Percentiles rank a stretch among this genome's conserved stretches.
Conservation (phyloP, 2,329 filamentous ascomycete genomes). For the Huntiella bhutanensis region DNA sequence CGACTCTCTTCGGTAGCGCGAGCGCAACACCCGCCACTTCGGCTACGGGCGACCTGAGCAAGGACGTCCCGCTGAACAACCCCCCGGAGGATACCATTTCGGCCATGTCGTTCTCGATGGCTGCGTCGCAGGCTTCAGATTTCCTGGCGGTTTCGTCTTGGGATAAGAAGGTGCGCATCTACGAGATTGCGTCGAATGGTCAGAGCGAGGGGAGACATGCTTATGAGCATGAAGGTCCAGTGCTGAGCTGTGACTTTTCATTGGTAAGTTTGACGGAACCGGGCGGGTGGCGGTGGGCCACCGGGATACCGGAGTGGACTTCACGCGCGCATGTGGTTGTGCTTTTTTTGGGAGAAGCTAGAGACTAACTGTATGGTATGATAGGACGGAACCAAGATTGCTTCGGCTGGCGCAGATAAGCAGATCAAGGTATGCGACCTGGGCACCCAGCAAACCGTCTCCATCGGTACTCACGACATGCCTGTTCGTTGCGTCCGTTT, state of each 20-base stretch:
- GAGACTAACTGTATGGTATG: background rate
- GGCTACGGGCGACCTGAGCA: conserved; percentile 76
- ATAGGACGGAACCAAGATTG: conserved; percentile 78
- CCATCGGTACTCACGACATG: conserved; percentile 70
- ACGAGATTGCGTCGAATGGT: conserved; percentile 65
- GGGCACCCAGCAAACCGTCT: conserved; percentile 41
- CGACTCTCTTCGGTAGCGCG: conserved; percentile 38
- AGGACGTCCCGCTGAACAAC: conserved; percentile 61
- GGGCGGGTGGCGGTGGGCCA: too few relatives aligned
- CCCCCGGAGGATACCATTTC: conserved; percentile 82
- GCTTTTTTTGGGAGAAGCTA: too few relatives aligned
- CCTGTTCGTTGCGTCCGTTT: conserved; percentile 64
- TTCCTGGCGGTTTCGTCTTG: conserved; percentile 82
- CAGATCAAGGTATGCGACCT: conserved; percentile 77
- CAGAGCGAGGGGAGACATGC: conserved; percentile 68
- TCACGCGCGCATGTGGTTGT: too few relatives aligned
- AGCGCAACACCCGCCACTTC: conserved; percentile 32
- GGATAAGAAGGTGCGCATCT: conserved; percentile 97
- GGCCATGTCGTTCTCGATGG: conserved; percentile 64
- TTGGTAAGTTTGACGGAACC: conserved; percentile 38
- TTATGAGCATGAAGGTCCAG: conserved; percentile 72
- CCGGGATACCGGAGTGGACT: too few relatives aligned
- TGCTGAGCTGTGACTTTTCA: conserved; percentile 72
- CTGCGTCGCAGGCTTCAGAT: conserved; percentile 37
- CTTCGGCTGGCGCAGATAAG: conserved; percentile 80